Evolutionary conservation across 2,329 filamentous ascomycete species (phyloP), one percentile per base, ranked within the genome.

Genomic region (Alternaria arborescens): DNA sequence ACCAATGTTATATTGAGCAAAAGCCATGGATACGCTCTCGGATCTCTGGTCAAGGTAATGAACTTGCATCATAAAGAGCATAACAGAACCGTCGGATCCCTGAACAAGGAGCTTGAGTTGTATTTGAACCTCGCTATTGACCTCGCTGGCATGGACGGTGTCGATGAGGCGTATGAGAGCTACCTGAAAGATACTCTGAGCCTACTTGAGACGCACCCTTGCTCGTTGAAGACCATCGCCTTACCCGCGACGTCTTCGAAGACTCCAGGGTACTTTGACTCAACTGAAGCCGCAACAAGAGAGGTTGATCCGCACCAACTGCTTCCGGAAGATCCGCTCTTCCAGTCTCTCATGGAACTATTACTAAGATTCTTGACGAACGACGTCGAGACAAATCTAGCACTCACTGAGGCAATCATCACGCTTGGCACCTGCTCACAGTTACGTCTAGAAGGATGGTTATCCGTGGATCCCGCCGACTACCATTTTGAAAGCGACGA

Each of bases 401-500:
- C 91, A 0, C 83, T 97, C 2, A 98, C 94, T 0, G 92, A 96
- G 71, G 87, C 91, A 1, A 83, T 98, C 43, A 86, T 96, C 28
- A 91, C 92, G 66, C 83, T 99, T 41, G 91, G 91, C 11, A 88
- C 91, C 1, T 98, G 95, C 69, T 91, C 93, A 6, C 91, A 92
- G 64, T 90, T 97, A 73, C 88, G 89, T 20, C 84, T 97, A 12
- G 93, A 97, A 72, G 91, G 91, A n/a, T 99, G 95, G 94, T 82
- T 98, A 30, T 82, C 94, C 6, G 89, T 92, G 16, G 88, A 90
- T 54, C 91, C 91, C 4, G 83, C 73, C 8, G 71, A 77, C 32
- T 81, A 81, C 58, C 68, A 75, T 24, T 80, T 80, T 58, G 62
- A 70, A 40, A 67, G 71, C 14, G 57, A 60, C 12, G 67, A 66